Conservation (phyloP, 2,329 filamentous ascomycete species). For the Colletotrichum orchidophilum region DNA sequence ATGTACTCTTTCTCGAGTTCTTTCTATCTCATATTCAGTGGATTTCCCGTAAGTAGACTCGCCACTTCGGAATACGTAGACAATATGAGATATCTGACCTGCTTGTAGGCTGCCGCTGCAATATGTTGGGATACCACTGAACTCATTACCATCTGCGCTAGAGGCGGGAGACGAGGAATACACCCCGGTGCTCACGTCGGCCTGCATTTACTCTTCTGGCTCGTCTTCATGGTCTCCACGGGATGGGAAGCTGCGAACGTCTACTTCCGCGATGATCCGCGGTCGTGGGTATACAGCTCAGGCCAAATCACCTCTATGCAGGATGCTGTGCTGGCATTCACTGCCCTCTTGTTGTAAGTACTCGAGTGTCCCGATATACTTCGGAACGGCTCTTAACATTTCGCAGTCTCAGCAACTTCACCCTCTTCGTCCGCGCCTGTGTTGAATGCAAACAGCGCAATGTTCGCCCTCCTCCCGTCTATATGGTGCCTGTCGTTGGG, state of each 20-base stretch:
- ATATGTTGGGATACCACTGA: conserved; percentile 50
- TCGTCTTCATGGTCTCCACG: conserved; percentile 42
- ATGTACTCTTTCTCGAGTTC: background rate
- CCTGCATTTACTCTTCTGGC: conserved; percentile 53
- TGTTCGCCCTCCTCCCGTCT: conserved; percentile 8
- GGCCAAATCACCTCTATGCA: conserved; percentile 9
- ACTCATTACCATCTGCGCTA: conserved; percentile 46
- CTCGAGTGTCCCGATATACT: background rate
- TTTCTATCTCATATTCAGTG: background rate
- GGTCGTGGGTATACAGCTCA: background rate
- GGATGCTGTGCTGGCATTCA: conserved; percentile 35
- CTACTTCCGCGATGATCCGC: conserved; percentile 1
- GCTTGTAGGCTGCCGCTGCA: conserved; percentile 45
- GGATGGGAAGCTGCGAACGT: conserved; percentile 36
- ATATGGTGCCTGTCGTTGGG: conserved; percentile 15
- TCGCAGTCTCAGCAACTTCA: conserved; percentile 44
- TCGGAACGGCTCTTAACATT: too few species aligned
- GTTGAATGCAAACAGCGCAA: conserved; percentile 48
- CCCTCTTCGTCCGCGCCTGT: conserved; percentile 51
- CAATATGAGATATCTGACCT: background rate
- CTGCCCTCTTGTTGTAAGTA: conserved; percentile 30
- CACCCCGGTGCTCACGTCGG: conserved; percentile 56
- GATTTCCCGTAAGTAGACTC: conserved; percentile 6
- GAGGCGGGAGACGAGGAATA: conserved; percentile 46
- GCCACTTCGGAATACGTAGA: background rate